Evolutionary conservation across 768 basidiomycete genomes (phyloP).

Genomic region (Leccinum incarnatum): DNA sequence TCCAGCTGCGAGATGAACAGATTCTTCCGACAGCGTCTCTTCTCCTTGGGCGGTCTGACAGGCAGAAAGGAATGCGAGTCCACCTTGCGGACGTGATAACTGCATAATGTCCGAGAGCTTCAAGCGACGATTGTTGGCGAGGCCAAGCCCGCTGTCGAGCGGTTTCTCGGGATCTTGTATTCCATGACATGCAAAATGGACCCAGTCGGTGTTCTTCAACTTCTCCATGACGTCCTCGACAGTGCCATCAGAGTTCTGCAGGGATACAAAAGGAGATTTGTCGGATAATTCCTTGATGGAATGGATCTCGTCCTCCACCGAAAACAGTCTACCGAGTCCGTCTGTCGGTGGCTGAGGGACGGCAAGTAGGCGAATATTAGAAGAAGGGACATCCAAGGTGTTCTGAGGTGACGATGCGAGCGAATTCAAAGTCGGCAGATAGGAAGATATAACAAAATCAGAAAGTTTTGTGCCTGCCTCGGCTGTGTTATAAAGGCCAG

Average conservation of each 20-base stretch:
- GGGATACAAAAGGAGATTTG: not conserved
- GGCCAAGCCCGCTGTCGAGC: not conserved
- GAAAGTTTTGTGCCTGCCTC: not conserved
- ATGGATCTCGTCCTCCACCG: not conserved
- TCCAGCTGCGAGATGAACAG: not conserved
- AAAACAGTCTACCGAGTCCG: not conserved
- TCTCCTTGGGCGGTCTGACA: not conserved
- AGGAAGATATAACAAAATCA: not conserved
- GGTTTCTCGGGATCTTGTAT: not conserved
- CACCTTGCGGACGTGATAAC: not conserved
- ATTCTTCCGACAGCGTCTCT: not conserved
- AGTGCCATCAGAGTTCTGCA: not conserved
- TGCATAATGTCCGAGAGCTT: not conserved
- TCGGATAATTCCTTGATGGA: not conserved
- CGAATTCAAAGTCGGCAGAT: not conserved
- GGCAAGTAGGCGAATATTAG: not conserved
- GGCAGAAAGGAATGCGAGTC: not conserved
- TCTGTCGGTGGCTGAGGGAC: not conserved
- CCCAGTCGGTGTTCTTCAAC: not conserved
- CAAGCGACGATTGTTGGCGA: not conserved
- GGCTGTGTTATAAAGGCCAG: not conserved
- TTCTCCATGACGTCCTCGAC: not conserved
- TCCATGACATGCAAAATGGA: not conserved
- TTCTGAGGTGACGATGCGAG: not conserved
- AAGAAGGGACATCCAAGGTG: not conserved